Evolutionary conservation across 2,329 filamentous ascomycete species (phyloP).

Genomic region (Fusarium concolor): DNA sequence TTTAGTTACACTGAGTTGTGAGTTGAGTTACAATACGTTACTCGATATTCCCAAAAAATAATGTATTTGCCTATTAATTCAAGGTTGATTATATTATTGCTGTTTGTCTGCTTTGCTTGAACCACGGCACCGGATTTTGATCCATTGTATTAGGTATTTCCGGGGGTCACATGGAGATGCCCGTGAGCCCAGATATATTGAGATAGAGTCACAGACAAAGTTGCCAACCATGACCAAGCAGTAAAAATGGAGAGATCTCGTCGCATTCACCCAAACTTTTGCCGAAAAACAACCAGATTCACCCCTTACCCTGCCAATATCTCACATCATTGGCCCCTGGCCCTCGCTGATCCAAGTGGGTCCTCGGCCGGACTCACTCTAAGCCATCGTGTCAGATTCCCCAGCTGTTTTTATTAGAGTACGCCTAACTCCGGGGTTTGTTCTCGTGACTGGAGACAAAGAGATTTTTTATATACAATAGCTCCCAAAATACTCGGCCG

Average conservation of each 20-base stretch:
- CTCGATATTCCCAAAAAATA: background rate
- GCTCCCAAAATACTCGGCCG: no score
- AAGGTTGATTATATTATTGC: background rate
- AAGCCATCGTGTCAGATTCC: slow-evolving; percentile 36
- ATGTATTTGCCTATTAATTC: no score
- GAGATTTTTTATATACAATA: background rate
- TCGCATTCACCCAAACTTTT: background rate
- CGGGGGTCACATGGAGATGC: slow-evolving; percentile 23
- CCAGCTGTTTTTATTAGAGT: slow-evolving; percentile 16
- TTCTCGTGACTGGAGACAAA: slow-evolving; percentile 26
- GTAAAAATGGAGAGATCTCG: background rate
- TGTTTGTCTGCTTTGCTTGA: background rate
- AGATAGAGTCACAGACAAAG: slow-evolving; percentile 32
- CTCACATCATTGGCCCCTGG: slow-evolving; percentile 10
- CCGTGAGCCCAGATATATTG: background rate
- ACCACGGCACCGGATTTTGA: slow-evolving; percentile 18
- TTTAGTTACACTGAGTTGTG: background rate
- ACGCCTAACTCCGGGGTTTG: slow-evolving; percentile 21
- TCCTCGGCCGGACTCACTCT: slow-evolving; percentile 34
- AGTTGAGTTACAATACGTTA: background rate
- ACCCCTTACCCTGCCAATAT: slow-evolving; percentile 19
- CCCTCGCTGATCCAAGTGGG: slow-evolving; percentile 7
- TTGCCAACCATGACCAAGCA: slow-evolving; percentile 30
- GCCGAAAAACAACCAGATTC: slow-evolving; percentile 13
- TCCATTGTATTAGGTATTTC: slow-evolving; percentile 21